These are phyloP conservation scores for Schizophyllum amplum DNA, from an alignment of 1,284 basidiomycete genomes.

Conservation along the genomic window DNA sequence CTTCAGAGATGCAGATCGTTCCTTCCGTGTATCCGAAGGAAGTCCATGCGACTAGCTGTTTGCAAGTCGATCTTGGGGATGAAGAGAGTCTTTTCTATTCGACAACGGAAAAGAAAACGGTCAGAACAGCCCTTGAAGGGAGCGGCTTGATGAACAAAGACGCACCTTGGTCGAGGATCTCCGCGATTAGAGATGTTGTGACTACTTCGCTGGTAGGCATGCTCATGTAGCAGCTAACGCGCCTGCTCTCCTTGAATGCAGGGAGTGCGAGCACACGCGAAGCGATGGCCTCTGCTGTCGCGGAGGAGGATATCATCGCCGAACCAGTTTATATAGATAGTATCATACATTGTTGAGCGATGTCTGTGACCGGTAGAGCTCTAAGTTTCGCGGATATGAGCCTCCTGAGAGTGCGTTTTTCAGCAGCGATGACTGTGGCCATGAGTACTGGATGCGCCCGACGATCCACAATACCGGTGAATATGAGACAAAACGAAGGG, in stretches of 20 bases:
- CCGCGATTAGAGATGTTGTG: constrained; percentile 41
- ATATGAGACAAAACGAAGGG: too few relatives aligned
- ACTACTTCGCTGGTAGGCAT: constrained; percentile 68
- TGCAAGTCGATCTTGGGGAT: constrained; percentile 55
- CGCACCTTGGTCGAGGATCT: constrained; percentile 41
- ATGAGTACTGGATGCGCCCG: too few relatives aligned
- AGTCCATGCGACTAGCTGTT: constrained; percentile 49
- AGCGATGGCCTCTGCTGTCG: constrained; percentile 46
- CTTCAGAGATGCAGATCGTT: constrained; percentile 47
- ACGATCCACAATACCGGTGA: too few relatives aligned
- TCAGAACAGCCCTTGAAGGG: not conserved
- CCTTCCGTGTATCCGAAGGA: constrained; percentile 49
- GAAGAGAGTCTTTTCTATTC: constrained; percentile 56
- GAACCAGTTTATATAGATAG: not conserved
- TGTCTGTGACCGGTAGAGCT: constrained; percentile 29
- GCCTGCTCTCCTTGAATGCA: constrained; percentile 39
- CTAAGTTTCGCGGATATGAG: constrained; percentile 35
- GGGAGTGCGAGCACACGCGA: constrained; percentile 38
- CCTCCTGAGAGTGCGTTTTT: constrained; percentile 50
- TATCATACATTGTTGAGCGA: constrained; percentile 53
- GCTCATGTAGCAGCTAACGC: constrained; percentile 67
- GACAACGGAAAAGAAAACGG: not conserved
- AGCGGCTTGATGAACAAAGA: constrained; percentile 4
- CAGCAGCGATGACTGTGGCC: constrained; percentile 24
- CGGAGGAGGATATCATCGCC: constrained; percentile 7